Percentiles rank a stretch among this genome's conserved stretches.
These are phyloP conservation scores for Vachellia collinsii DNA, from an alignment of 306 rosid species.

Conservation along the genomic window DNA sequence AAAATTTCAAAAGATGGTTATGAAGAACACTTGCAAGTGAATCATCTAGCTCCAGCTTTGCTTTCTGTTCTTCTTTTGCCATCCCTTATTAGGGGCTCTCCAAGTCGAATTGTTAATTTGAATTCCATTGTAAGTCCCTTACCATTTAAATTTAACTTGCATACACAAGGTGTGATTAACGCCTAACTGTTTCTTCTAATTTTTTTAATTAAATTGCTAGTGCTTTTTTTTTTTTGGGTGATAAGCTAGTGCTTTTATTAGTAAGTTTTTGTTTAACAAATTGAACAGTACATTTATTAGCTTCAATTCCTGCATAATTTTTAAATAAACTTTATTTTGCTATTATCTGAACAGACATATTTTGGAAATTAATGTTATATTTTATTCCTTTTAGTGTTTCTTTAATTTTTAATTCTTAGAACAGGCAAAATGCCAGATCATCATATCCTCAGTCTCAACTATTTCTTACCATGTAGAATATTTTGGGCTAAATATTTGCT, in stretches of 20 bases:
- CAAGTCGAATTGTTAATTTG: conserved; percentile 91
- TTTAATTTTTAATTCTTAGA: background rate
- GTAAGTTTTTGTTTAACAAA: conserved; percentile 13
- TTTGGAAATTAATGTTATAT: background rate
- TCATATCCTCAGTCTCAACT: background rate
- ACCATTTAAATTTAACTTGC: conserved; percentile 9
- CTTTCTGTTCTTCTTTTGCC: conserved; percentile 93
- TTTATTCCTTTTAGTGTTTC: background rate
- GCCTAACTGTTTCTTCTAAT: conserved; percentile 2
- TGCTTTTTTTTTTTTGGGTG: too few species aligned
- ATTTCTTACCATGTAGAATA: conserved; percentile 4
- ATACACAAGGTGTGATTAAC: background rate
- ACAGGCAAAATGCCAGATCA: background rate
- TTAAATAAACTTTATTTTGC: background rate
- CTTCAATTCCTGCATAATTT: conserved; percentile 14
- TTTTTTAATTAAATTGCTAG: background rate
- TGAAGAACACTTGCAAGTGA: conserved; percentile 98
- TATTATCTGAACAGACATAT: background rate
- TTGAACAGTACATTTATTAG: conserved; percentile 13
- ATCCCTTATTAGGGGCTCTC: conserved; percentile 91
- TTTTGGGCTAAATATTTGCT: background rate
- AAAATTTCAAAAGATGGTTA: conserved; percentile 87
- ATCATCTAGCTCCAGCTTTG: conserved; percentile 95
- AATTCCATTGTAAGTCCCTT: conserved; percentile 81
- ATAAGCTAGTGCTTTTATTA: conserved; percentile 7